Conservation (phyloP, 2,329 filamentous ascomycete genomes). For the Colletotrichum spinosum region DNA sequence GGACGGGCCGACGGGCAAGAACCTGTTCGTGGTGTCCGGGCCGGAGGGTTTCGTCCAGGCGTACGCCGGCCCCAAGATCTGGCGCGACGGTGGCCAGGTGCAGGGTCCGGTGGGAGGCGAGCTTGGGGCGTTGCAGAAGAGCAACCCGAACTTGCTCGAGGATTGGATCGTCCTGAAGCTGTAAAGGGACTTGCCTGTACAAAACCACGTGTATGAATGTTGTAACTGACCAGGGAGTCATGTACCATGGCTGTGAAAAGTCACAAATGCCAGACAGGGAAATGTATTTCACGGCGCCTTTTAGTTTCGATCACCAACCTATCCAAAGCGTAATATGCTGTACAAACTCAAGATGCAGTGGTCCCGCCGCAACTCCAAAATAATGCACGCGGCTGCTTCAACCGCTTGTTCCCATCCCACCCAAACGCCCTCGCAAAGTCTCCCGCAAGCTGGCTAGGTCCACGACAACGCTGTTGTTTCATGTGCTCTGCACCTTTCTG, state of each 20-base stretch:
- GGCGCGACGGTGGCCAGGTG: slow-evolving; percentile 76
- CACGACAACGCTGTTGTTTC: slow-evolving; percentile 3
- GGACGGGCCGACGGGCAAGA: slow-evolving; percentile 56
- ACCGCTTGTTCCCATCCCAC: slow-evolving; percentile 5
- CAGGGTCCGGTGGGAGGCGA: slow-evolving; percentile 82
- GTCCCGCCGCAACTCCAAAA: slow-evolving; percentile 24
- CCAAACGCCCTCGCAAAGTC: slow-evolving; percentile 12
- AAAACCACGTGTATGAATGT: slow-evolving; percentile 10
- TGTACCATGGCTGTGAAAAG: background rate
- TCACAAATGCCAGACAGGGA: background rate
- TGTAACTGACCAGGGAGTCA: background rate
- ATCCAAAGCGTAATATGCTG: slow-evolving; percentile 31
- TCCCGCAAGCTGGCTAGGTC: slow-evolving; percentile 6
- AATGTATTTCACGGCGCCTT: slow-evolving; percentile 37
- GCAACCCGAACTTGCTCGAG: slow-evolving; percentile 47
- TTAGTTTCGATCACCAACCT: slow-evolving; percentile 26
- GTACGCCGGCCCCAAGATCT: slow-evolving; percentile 84
- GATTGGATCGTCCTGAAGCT: slow-evolving; percentile 67
- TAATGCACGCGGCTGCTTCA: slow-evolving; percentile 29
- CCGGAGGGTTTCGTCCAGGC: slow-evolving; percentile 89
- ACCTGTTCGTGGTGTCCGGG: slow-evolving; percentile 86
- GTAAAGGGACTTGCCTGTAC: slow-evolving; percentile 41
- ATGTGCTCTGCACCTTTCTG: slow-evolving; percentile 86
- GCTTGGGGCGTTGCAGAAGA: slow-evolving; percentile 68
- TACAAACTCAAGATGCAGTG: slow-evolving; percentile 19